Conservation (phyloP, 2,329 filamentous ascomycete species). For the Dendrostoma leiphaemia region DNA sequence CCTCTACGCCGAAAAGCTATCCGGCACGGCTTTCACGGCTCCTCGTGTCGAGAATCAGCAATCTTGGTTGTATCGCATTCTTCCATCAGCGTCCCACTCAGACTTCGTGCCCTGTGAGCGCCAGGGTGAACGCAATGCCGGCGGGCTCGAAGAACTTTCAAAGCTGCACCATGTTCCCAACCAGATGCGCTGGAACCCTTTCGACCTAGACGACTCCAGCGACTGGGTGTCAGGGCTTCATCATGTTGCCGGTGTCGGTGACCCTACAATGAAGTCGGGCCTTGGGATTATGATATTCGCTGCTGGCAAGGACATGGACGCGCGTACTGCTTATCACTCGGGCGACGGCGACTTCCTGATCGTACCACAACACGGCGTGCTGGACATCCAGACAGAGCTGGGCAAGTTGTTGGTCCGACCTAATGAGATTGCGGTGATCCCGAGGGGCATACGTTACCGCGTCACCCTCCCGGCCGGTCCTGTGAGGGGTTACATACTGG, state of each 20-base stretch:
- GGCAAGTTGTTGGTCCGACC: conserved; percentile 60
- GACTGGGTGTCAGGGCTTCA: conserved; percentile 52
- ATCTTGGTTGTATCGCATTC: conserved; percentile 59
- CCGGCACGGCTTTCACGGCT: conserved; percentile 59
- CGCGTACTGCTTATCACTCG: conserved; percentile 63
- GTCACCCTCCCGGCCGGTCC: conserved; percentile 44
- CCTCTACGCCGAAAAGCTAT: conserved; percentile 68
- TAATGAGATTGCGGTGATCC: conserved; percentile 64
- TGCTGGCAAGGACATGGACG: conserved; percentile 68
- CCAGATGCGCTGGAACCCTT: conserved; percentile 80
- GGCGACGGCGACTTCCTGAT: conserved; percentile 67
- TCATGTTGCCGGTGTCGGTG: conserved; percentile 69
- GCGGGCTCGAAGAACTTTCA: not conserved
- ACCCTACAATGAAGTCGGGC: conserved; percentile 69
- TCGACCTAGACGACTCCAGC: conserved; percentile 62
- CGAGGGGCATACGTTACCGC: conserved; percentile 51
- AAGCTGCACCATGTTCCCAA: conserved; percentile 71
- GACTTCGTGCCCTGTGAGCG: conserved; percentile 43
- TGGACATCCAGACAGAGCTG: conserved; percentile 66
- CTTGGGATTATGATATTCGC: conserved; percentile 71
- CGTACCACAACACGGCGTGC: conserved; percentile 61
- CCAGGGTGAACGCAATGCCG: not conserved
- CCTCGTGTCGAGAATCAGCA: conserved; percentile 57
- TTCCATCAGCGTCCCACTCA: conserved; percentile 52
- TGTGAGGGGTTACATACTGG: conserved; percentile 60